Conservation (phyloP, 352 stramenopile genomes). For the Thalassiosira mediterranea region DNA sequence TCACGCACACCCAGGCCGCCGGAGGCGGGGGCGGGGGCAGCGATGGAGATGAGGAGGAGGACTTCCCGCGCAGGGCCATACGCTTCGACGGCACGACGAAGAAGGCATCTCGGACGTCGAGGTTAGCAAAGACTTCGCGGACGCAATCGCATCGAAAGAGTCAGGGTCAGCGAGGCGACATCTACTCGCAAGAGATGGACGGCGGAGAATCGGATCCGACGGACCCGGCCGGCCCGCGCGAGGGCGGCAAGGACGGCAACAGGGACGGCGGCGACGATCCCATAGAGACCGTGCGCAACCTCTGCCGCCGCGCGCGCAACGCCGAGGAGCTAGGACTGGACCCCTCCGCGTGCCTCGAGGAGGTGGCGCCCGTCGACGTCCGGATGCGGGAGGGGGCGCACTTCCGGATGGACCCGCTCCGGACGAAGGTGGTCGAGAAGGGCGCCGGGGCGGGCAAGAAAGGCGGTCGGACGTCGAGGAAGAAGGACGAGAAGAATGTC, state of each 20-base stretch:
- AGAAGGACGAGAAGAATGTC: not conserved
- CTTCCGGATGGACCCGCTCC: slow-evolving; percentile 39
- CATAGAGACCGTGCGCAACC: slow-evolving; percentile 48
- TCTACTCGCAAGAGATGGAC: not conserved
- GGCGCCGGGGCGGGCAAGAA: too few relatives aligned
- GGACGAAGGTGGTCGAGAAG: slow-evolving; percentile 17
- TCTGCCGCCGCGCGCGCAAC: slow-evolving; percentile 29
- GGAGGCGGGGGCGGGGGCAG: too few relatives aligned
- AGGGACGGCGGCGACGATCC: slow-evolving; percentile 28
- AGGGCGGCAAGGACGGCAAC: too few relatives aligned
- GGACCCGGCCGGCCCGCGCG: too few relatives aligned
- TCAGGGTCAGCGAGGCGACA: too few relatives aligned
- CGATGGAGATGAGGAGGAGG: too few relatives aligned
- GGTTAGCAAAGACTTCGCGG: not conserved
- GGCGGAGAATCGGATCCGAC: not conserved
- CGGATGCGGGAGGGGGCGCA: slow-evolving; percentile 27
- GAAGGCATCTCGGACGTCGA: not conserved
- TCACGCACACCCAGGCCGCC: slow-evolving; percentile 22
- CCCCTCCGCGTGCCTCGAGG: slow-evolving; percentile 35
- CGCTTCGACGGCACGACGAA: slow-evolving; percentile 35
- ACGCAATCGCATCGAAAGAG: slow-evolving; percentile 20
- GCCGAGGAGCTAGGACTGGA: slow-evolving; percentile 33
- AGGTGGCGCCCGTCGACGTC: slow-evolving; percentile 46
- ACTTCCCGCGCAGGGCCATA: slow-evolving; percentile 36
- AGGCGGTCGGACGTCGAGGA: not conserved